Evolutionary conservation across 306 rosid genomes (phyloP).

Genomic region (Malus asiatica): DNA sequence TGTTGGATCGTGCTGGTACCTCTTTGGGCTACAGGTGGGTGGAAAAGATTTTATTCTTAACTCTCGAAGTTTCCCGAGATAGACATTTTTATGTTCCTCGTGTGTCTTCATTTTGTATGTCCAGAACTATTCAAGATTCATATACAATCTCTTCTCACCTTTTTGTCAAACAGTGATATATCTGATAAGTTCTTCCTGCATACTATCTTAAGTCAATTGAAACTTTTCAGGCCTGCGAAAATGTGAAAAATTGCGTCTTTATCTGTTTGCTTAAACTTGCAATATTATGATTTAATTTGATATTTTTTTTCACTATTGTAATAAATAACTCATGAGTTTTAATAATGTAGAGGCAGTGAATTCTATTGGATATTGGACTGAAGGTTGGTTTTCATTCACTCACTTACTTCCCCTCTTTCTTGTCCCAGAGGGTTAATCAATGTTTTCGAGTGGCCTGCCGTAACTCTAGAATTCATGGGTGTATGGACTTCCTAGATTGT

Average conservation of each 20-base stretch:
- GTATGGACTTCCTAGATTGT: slow-evolving; percentile 56
- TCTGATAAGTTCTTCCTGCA: not conserved
- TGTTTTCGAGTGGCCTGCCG: slow-evolving; percentile 59
- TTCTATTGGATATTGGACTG: not conserved
- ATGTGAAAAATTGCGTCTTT: not conserved
- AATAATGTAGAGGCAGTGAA: not conserved
- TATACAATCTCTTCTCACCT: too few species aligned
- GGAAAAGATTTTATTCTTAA: not conserved
- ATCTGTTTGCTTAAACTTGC: not conserved
- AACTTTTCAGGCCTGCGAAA: not conserved
- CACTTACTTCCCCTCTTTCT: slow-evolving; percentile 16
- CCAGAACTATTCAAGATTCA: not conserved
- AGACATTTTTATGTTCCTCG: not conserved
- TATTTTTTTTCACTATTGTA: not conserved
- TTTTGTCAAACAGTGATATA: not conserved
- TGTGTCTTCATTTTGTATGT: not conserved
- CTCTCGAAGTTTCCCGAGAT: not conserved
- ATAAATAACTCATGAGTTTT: not conserved
- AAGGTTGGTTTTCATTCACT: slow-evolving; percentile 2
- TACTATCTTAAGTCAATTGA: not conserved
- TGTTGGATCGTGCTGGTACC: slow-evolving; percentile 84
- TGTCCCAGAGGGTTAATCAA: slow-evolving; percentile 68
- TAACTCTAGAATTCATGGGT: not conserved
- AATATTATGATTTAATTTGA: not conserved
- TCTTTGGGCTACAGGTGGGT: slow-evolving; percentile 72